Base-by-base conservation (phyloP, 768 basidiomycete genomes). In the Termitomyces bulborhizus region DNA sequence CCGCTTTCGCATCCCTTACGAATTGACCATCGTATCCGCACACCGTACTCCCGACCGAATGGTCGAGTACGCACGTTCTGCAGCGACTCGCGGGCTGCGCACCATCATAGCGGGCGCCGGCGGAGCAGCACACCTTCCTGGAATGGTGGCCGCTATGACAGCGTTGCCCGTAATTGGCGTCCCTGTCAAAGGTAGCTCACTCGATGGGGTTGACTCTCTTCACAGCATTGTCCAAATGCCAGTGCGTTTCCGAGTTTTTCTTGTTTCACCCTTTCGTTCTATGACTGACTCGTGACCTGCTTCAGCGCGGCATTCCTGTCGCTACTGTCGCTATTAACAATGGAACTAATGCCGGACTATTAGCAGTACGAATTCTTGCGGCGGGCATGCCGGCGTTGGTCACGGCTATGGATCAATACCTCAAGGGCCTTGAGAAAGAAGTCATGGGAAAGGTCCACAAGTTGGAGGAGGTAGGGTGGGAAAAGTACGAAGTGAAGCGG, bases 211-310 rank as follows among this genome's bases (percentile, higher is more conserved):
- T 1, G 97, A 98, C 71, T 93, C 93, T n/a, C 70, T 99, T 63
- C 85, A 97, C 65, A 94, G 90, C 67, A 98, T 99, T 60, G 94
- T 99, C 8, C 97, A 98, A 73, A 99, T 99, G 97, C 97, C 97
- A 18, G 93, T 94, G 66, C 62, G 90, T 79, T 13, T 6, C 3
- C 4, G 21, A 29, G 11, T 24, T 21, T 21, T 21, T 42, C 32
- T 54, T 31, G n/a, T 47, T 11, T 61, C 37, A 42, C 21, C 46
- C 53, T 32, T 12, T 47, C 24, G 5, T 18, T 45, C 42, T 6
- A 24, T 12, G 41, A 32, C 13, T 50, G 13, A 52, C 26, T 40
- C 26, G 55, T 53, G 18, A 50, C 51, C 43, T 18, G 47, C 32
- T 24, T 18, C 51, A 97, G 95, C 83, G 96, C 37, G 97, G 96